A percentile compares a stretch with the other conserved stretches of the same genome.
Evolutionary conservation across 2,329 filamentous ascomycete species (phyloP).

Genomic region (Coniochaeta hoffmannii): DNA sequence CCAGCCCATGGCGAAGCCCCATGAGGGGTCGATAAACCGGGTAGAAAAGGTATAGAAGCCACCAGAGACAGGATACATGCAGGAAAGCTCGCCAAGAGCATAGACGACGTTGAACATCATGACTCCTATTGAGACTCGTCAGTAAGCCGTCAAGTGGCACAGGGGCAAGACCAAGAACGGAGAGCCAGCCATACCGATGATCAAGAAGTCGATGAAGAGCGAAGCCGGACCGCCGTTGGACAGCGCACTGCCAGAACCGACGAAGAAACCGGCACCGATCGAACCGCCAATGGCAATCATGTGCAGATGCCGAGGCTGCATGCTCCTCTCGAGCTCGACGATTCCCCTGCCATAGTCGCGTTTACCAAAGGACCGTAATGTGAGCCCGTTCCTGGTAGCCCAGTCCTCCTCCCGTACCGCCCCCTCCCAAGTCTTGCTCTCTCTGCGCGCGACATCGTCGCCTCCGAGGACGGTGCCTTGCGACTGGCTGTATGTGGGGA

Average conservation of each 20-base stretch:
- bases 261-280: conserved; percentile 57
- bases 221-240: conserved; percentile 38
- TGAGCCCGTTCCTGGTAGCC: conserved; percentile 32
- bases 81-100: conserved; percentile 53
- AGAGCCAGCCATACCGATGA: conserved; percentile 40
- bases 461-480: background rate
- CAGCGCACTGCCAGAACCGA: conserved; percentile 50
- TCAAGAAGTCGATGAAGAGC: conserved; percentile 42
- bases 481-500: background rate
- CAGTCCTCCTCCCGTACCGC: conserved; percentile 18
- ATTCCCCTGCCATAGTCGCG: conserved; percentile 18
- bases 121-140: too few relatives aligned
- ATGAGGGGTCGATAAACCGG: conserved; percentile 55
- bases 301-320: conserved; percentile 52
- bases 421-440: background rate
- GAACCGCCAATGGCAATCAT: conserved; percentile 57
- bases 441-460: background rate
- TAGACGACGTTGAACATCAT: conserved; percentile 57
- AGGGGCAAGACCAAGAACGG: too few relatives aligned
- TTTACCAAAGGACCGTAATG: conserved; percentile 32
- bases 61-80: conserved; percentile 55
- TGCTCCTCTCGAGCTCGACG: conserved; percentile 24
- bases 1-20: conserved; percentile 48
- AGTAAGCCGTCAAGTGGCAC: too few relatives aligned
- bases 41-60: conserved; percentile 56